A percentile compares a stretch with the other conserved stretches of the same genome.
Conservation (phyloP, 805 yeast genomes). For the Hyphopichia homilentoma region DNA sequence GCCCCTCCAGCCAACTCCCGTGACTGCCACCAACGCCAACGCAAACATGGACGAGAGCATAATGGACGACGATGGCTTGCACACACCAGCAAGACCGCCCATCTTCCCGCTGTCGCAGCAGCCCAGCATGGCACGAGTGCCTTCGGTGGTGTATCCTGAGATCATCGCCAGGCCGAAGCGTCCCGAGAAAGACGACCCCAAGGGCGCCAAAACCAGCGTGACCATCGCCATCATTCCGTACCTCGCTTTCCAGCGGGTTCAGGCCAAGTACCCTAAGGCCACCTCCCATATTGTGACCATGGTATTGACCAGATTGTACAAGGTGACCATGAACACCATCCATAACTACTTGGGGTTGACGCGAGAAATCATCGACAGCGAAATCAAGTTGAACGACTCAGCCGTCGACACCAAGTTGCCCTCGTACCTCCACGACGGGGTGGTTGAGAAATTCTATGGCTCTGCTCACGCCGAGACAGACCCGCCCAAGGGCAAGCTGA, state of each 20-base stretch:
- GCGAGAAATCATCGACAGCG: conserved; percentile 74
- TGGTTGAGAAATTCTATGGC: conserved; percentile 38
- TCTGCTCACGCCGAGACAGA: neutral
- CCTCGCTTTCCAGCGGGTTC: conserved; percentile 70
- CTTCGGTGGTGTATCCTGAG: conserved; percentile 18
- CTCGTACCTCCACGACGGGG: conserved; percentile 55
- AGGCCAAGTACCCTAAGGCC: conserved; percentile 75
- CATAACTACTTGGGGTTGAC: conserved; percentile 85
- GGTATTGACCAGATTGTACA: conserved; percentile 78
- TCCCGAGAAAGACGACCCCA: conserved; percentile 3
- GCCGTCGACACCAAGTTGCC: conserved; percentile 45
- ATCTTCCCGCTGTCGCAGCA: neutral
- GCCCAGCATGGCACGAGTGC: neutral
- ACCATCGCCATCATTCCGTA: conserved; percentile 92
- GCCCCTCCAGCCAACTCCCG: neutral
- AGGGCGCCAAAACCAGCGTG: conserved; percentile 33
- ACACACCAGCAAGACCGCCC: neutral
- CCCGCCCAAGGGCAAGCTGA: neutral
- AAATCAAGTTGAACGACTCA: conserved; percentile 55
- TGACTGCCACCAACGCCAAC: neutral
- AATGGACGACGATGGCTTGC: neutral
- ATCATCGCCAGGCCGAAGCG: conserved; percentile 69
- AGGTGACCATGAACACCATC: conserved; percentile 89
- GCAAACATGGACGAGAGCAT: neutral
- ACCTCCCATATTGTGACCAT: conserved; percentile 93